A percentile compares a stretch with the other conserved stretches of the same genome.
These are phyloP conservation scores for Phytophthora palmivora DNA, from an alignment of 352 stramenopile species.

Conservation along the genomic window DNA sequence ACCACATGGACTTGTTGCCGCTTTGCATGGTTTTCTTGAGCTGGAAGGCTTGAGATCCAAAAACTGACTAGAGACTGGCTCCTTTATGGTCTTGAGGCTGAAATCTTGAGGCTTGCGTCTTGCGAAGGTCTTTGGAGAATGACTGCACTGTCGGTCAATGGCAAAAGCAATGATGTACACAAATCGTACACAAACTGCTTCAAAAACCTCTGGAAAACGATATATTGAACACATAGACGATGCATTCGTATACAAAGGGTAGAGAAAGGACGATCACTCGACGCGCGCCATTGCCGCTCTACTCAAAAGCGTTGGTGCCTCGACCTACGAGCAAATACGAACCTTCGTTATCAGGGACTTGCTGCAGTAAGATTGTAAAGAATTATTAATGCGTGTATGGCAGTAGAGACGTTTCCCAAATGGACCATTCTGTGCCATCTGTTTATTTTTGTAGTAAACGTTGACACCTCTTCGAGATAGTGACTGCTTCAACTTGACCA, in stretches of 20 bases:
- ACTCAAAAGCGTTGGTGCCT: too few relatives aligned
- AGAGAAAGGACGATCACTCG: slow-evolving; percentile 10
- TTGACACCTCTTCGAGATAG: too few relatives aligned
- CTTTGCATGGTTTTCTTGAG: slow-evolving; percentile 14
- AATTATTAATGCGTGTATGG: too few relatives aligned
- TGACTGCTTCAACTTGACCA: too few relatives aligned
- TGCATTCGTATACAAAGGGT: neutral
- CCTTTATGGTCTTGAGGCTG: slow-evolving; percentile 24
- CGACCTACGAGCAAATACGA: too few relatives aligned
- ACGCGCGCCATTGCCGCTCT: slow-evolving; percentile 2
- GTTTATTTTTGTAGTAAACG: too few relatives aligned
- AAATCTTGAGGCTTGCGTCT: slow-evolving; percentile 19
- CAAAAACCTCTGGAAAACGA: slow-evolving; percentile 23
- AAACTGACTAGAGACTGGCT: slow-evolving; percentile 5
- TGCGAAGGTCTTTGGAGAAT: slow-evolving; percentile 42
- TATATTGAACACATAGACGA: slow-evolving; percentile 9
- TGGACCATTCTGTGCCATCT: too few relatives aligned
- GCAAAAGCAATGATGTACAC: slow-evolving; percentile 34
- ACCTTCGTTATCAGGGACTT: too few relatives aligned
- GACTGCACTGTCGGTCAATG: slow-evolving; percentile 23
- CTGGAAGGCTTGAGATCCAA: slow-evolving; percentile 2
- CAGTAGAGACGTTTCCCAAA: too few relatives aligned
- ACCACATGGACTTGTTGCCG: slow-evolving; percentile 37
- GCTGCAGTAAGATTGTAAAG: too few relatives aligned
- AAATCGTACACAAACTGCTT: slow-evolving; percentile 37